Evolutionary conservation across 192 early-diverging fungal species (phyloP).

Genomic region (Cladochytrium replicatum): DNA sequence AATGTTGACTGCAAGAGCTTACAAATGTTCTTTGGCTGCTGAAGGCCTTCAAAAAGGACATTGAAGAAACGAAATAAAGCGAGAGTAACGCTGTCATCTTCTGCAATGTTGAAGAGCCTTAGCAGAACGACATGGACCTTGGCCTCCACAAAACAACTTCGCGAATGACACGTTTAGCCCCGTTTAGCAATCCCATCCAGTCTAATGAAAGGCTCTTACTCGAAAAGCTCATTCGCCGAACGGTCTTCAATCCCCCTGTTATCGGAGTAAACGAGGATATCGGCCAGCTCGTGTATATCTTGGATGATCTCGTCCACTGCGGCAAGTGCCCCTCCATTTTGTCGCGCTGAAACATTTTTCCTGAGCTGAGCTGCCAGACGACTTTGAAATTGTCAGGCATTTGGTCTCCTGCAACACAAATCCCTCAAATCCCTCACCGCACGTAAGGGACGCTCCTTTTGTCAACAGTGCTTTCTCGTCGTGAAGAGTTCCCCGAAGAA

Average conservation of each 20-base stretch:
- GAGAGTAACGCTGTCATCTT: constrained; percentile 8
- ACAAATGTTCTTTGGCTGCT: constrained; percentile 33
- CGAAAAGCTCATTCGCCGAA: constrained; percentile 10
- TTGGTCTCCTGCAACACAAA: too few species aligned
- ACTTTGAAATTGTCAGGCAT: too few species aligned
- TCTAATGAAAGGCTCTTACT: constrained; percentile 1
- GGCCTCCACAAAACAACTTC: constrained; percentile 5
- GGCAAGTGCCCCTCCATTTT: too few species aligned
- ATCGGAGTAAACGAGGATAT: constrained; percentile 6
- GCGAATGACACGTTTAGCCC: not conserved
- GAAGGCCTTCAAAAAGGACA: constrained; percentile 42
- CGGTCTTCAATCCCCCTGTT: not conserved
- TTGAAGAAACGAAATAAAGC: constrained; percentile 43
- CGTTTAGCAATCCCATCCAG: not conserved
- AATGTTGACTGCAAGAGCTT: constrained; percentile 3
- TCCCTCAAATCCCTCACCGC: too few species aligned
- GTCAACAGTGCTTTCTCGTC: too few species aligned
- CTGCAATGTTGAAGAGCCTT: not conserved
- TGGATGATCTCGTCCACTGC: too few species aligned
- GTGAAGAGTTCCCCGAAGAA: too few species aligned
- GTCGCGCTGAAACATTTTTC: too few species aligned
- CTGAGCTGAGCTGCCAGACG: too few species aligned
- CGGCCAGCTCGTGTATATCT: constrained; percentile 7
- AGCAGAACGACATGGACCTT: constrained; percentile 9
- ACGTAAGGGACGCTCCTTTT: too few species aligned